Conservation (phyloP, 2,329 filamentous ascomycete species). For the Coniochaeta sp. region DNA sequence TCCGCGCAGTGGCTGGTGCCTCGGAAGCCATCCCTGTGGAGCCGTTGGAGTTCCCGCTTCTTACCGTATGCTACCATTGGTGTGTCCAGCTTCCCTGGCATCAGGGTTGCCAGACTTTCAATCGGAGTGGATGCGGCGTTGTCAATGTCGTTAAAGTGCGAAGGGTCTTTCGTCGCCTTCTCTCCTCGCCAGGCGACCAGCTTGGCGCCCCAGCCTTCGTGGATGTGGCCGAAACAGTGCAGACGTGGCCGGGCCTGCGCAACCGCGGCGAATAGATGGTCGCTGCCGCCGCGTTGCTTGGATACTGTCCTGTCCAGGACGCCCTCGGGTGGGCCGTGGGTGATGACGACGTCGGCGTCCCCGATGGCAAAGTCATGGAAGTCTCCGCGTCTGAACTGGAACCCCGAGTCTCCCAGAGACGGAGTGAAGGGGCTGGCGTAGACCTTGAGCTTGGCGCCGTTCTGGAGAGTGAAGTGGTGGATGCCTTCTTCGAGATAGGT, state of each 20-base stretch:
- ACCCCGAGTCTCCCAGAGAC: conserved; percentile 36
- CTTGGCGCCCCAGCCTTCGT: conserved; percentile 51
- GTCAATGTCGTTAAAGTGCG: conserved; percentile 41
- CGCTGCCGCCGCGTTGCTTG: conserved; percentile 31
- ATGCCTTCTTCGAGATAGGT: conserved; percentile 42
- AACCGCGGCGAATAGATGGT: conserved; percentile 36
- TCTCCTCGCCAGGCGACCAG: conserved; percentile 40
- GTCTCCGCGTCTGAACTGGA: conserved; percentile 33
- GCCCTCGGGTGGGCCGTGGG: conserved; percentile 46
- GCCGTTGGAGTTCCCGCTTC: neutral
- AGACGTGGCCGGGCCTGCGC: conserved; percentile 33
- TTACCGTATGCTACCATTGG: neutral
- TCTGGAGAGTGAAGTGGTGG: conserved; percentile 36
- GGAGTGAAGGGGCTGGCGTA: conserved; percentile 50
- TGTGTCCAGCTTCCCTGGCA: conserved; percentile 6
- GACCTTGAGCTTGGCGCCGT: conserved; percentile 40
- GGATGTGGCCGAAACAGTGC: conserved; percentile 54
- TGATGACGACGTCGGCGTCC: conserved; percentile 39
- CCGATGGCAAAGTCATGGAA: conserved; percentile 31
- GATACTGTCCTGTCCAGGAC: conserved; percentile 36
- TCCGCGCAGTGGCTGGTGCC: conserved; percentile 25
- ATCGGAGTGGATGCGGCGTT: conserved; percentile 31
- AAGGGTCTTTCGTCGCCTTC: conserved; percentile 10
- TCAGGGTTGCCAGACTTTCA: conserved; percentile 21
- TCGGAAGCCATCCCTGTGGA: conserved; percentile 12